Evolutionary conservation across 2,329 filamentous ascomycete genomes (phyloP), one percentile per base, ranked within the genome.

Genomic region (Diatrype stigma): DNA sequence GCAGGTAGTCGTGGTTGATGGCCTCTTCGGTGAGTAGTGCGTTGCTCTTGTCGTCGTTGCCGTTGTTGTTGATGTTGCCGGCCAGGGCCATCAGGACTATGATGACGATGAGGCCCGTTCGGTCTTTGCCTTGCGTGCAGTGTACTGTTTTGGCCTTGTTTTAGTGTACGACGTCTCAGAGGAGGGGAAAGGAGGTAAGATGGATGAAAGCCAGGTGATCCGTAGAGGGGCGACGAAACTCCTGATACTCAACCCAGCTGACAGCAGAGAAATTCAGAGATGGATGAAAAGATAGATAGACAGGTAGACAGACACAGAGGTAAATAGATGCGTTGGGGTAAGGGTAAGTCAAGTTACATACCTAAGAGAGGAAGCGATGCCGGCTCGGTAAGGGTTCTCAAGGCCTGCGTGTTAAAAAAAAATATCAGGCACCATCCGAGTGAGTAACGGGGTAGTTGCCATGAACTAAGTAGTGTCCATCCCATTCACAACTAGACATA

Each of bases 71-170:
- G n/a, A n/a, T n/a, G n/a, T n/a, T n/a, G n/a, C n/a, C 26, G 26
- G 5, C 26, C 26, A 30, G 26, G 11, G 88, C 71, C 61, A 93
- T 75, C 19, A 95, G 71, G 0, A 87, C 68, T 3, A 96, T 72
- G 38, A 87, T 73, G 5, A 90, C 74, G 11, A 89, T 74, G 12
- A 96, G 72, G 0, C 91, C 91, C 1, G 84, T 91, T 2, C 91
- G 81, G 63, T 96, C 91, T 66, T 96, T 96, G 51, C 91, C 91
- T 62, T 95, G 90, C 1, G 90, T 94, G 68, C 91, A 96, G 68
- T 96, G 90, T 2, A 94, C 72, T 37, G 34, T 34, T 34, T 7
- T 34, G 7, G 30, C 14, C 14, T 34, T 34, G 7, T 34, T 34
- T 34, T 34, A 7, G 30, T 7, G 7, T 34, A 34, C 7, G 30